Evolutionary conservation across 2,329 filamentous ascomycete genomes (phyloP).

Genomic region (Emmonsia crescens): DNA sequence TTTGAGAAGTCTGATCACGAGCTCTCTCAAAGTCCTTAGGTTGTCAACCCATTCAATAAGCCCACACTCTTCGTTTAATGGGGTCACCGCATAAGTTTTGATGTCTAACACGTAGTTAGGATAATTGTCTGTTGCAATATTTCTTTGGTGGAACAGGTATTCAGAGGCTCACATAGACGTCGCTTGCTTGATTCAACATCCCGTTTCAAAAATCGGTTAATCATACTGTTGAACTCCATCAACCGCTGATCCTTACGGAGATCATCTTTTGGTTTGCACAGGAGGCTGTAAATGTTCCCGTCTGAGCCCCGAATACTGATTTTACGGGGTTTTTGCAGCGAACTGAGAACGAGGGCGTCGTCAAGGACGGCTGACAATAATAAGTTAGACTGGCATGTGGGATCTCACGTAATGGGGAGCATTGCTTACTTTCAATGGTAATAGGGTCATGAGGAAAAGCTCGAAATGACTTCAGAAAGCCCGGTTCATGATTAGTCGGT

Average conservation of each 20-base stretch:
- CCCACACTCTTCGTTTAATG: constrained; percentile 92
- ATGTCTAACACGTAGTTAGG: constrained; percentile 46
- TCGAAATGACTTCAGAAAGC: constrained; percentile 56
- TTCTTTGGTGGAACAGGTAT: not conserved
- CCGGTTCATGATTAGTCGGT: constrained; percentile 58
- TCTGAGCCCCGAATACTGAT: constrained; percentile 82
- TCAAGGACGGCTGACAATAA: constrained; percentile 54
- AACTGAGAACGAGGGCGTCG: constrained; percentile 80
- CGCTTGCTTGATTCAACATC: constrained; percentile 84
- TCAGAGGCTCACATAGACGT: constrained; percentile 51
- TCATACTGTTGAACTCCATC: constrained; percentile 99
- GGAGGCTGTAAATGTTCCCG: constrained; percentile 73
- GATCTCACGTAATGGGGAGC: not conserved
- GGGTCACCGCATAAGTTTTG: constrained; percentile 92
- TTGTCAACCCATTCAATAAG: constrained; percentile 98
- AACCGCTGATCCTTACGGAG: constrained; percentile 92
- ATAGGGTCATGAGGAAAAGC: constrained; percentile 81
- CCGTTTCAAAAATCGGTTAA: constrained; percentile 85
- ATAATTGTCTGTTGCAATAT: not conserved
- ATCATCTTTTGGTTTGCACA: constrained; percentile 98
- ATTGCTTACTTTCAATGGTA: constrained; percentile 52
- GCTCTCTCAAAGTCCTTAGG: constrained; percentile 85
- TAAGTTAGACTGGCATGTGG: constrained; percentile 12
- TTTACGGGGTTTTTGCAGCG: constrained; percentile 83
- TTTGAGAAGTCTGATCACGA: constrained; percentile 67